Evolutionary conservation across 345 rosid species (phyloP), one percentile per base, ranked within the genome.

Genomic region (Lagerstroemia speciosa): DNA sequence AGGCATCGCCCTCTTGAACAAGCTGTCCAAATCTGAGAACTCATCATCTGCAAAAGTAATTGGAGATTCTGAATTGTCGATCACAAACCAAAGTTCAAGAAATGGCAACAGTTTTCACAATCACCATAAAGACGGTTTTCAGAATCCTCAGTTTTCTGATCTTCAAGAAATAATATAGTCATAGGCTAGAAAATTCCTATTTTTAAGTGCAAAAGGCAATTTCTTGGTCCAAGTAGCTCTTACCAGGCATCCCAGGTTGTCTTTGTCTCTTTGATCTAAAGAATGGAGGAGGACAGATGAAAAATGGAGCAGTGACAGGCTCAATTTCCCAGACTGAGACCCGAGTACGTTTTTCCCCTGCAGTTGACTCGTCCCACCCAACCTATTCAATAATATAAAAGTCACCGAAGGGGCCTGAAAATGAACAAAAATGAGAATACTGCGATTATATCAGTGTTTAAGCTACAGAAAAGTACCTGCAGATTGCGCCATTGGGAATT

Each of bases 361-460:
- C 84, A 71, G 92, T 87, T 45, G 99, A 88, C 74, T 94, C 99
- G 76, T 94, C 99, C 99, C 99, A 94, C 50, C 99, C 97, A 79
- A 92, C 96, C 99, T 94, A 75, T 60, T 52, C 31, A 68, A 74
- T 33, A 24, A 71, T 14, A 76, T n/a, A 22, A 62, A 5, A 34
- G 31, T 67, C 37, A 67, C 60, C 43, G 62, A n/a, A 57, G 40
- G 26, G 60, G 58, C 27, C 53, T 2, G 6, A 34, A 12, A 30
- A 27, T 2, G 24, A n/a, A n/a, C 4, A 62, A 26, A 29, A 32
- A 6, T 7, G 55, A 43, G 43, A 22, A 12, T 22, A 24, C 48
- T 30, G 37, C 24, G 1, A 40, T 43, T 8, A 5, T 5, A 5
- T 0, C 26, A 52, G 38, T 7, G 57, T 32, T 17, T 32, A 53